Evolutionary conservation across 129 eudicot genomes (phyloP).

Genomic region (Flaveria bidentis): DNA sequence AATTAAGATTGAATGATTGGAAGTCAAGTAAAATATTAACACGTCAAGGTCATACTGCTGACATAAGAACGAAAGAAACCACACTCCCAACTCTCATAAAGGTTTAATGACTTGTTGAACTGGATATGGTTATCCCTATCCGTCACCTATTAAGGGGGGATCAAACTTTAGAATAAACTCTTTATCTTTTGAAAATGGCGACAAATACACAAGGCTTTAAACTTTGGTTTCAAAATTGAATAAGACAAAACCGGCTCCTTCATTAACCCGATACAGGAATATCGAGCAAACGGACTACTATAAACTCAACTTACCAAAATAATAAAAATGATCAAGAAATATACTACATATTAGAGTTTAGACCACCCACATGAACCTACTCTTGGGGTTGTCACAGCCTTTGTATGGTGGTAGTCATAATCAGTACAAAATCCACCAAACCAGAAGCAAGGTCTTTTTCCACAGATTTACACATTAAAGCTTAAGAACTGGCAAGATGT

Average conservation of each 20-base stretch:
- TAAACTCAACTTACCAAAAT: background rate
- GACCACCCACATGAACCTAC: conserved; percentile 1
- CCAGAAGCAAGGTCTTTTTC: too few species aligned
- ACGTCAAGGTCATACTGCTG: too few species aligned
- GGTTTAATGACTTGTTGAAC: too few species aligned
- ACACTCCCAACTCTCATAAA: too few species aligned
- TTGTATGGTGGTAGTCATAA: background rate
- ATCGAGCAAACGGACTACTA: background rate
- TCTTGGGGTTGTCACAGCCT: background rate
- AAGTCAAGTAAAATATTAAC: too few species aligned
- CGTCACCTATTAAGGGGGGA: too few species aligned
- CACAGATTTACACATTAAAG: background rate
- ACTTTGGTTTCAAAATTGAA: background rate
- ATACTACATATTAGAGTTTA: background rate
- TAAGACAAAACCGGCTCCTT: background rate
- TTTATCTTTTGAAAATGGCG: background rate
- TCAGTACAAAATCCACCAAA: background rate
- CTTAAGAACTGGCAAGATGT: background rate
- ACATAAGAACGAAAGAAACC: background rate
- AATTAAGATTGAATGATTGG: too few species aligned
- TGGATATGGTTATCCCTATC: too few species aligned
- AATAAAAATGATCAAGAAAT: background rate
- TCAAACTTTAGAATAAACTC: background rate
- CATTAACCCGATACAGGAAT: background rate
- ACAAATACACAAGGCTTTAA: background rate